Percentiles rank a stretch among this genome's conserved stretches.
Conservation (phyloP, 2,329 filamentous ascomycete genomes). For the Fusarium nanum region DNA sequence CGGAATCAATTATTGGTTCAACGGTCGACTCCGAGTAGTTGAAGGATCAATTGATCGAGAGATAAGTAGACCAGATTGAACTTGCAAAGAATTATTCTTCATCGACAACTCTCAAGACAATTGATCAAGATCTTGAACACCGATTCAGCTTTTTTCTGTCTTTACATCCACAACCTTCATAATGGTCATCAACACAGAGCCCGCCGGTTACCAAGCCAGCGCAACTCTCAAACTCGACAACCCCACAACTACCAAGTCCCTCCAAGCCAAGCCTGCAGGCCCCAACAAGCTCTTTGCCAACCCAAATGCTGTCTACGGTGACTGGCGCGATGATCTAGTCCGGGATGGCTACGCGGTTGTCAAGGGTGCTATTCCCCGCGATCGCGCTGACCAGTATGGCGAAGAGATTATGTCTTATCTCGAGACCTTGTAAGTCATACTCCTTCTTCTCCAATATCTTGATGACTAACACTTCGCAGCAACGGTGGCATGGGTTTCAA, state of each 20-base stretch:
- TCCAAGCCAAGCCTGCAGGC: slow-evolving; percentile 15
- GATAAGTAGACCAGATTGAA: slow-evolving; percentile 1
- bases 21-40: accelerated
- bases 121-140: background rate
- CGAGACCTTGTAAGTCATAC: background rate
- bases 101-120: background rate
- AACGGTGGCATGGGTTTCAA: slow-evolving; percentile 21
- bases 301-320: background rate
- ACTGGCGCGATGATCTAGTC: slow-evolving; percentile 17
- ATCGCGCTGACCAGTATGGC: background rate
- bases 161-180: background rate
- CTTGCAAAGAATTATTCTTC: accelerated
- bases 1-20: background rate
- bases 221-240: background rate
- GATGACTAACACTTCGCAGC: accelerated
- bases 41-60: background rate
- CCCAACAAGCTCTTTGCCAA: slow-evolving; percentile 10
- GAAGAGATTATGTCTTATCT: slow-evolving; percentile 15
- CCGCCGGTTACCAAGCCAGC: background rate
- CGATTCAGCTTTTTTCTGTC: background rate
- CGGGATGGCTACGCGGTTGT: slow-evolving; percentile 9
- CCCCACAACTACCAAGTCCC: background rate
- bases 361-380: background rate
- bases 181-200: slow-evolving; percentile 19
- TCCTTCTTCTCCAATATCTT: accelerated